These are phyloP conservation scores for Thielaviopsis euricoi DNA, from an alignment of 2,329 filamentous ascomycete genomes.

Conservation along the genomic window DNA sequence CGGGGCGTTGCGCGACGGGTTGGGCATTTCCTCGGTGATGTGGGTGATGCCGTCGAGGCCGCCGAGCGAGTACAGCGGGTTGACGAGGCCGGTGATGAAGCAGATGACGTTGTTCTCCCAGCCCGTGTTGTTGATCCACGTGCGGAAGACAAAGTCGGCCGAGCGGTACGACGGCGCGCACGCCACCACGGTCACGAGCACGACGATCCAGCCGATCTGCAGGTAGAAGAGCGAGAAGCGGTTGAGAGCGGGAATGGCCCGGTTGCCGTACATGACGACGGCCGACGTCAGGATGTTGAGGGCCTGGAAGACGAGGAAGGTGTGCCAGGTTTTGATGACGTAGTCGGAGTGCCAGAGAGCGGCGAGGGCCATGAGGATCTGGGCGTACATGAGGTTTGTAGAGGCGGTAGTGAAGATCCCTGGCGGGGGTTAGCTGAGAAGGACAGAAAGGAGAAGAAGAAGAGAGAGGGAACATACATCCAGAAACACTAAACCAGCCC, in stretches of 20 bases:
- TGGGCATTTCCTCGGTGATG: slow-evolving; percentile 33
- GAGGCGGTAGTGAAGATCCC: slow-evolving; percentile 28
- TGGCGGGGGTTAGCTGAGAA: background rate
- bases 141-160: slow-evolving; percentile 32
- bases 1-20: slow-evolving; percentile 24
- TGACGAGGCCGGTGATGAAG: slow-evolving; percentile 34
- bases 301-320: slow-evolving; percentile 27
- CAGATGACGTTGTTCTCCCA: slow-evolving; percentile 32
- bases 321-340: slow-evolving; percentile 29
- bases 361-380: slow-evolving; percentile 25
- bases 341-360: slow-evolving; percentile 21
- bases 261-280: slow-evolving; percentile 32
- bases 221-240: slow-evolving; percentile 29
- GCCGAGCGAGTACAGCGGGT: slow-evolving; percentile 29
- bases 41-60: slow-evolving; percentile 32
- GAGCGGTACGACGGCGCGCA: slow-evolving; percentile 28
- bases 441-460: background rate
- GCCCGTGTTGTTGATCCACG: slow-evolving; percentile 35
- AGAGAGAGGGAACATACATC: slow-evolving; percentile 4
- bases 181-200: slow-evolving; percentile 30
- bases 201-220: slow-evolving; percentile 29
- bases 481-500: slow-evolving; percentile 10
- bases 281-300: slow-evolving; percentile 26
- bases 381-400: slow-evolving; percentile 27
- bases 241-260: slow-evolving; percentile 25